Evolutionary conservation across 73 alveolate genomes (phyloP).

Genomic region (Tetrahymena malaccensis): DNA sequence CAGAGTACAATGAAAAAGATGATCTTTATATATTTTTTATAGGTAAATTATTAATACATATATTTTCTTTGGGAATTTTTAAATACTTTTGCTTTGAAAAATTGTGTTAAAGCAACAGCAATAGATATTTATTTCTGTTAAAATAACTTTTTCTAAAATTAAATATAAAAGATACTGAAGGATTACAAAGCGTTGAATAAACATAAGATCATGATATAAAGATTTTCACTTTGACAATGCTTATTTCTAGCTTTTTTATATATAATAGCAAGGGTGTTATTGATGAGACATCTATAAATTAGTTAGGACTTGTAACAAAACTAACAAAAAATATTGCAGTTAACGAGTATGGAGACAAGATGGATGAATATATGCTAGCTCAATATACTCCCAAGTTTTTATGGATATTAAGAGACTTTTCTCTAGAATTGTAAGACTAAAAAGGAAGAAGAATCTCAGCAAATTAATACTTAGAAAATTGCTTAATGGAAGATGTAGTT

Average conservation of each 20-base stretch:
- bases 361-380: constrained; percentile 20
- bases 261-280: constrained; percentile 90
- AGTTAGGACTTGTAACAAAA: constrained; percentile 88
- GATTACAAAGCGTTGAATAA: constrained; percentile 87
- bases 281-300: constrained; percentile 82
- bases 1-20: constrained; percentile 67
- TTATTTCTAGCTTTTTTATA: constrained; percentile 79
- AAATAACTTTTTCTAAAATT: too few species aligned
- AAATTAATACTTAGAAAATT: constrained; percentile 78
- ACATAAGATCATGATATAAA: constrained; percentile 89
- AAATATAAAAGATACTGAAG: constrained; percentile 78
- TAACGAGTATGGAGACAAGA: constrained; percentile 5
- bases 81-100: too few species aligned
- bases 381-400: constrained; percentile 57
- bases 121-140: too few species aligned
- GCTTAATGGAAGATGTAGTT: constrained; percentile 46
- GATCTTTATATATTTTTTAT: constrained; percentile 73
- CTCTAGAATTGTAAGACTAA: constrained; percentile 74
- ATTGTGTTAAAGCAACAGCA: neutral
- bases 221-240: constrained; percentile 88
- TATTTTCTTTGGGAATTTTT: too few species aligned
- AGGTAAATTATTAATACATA: neutral
- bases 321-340: constrained; percentile 66
- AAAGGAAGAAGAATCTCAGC: constrained; percentile 77
- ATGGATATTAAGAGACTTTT: constrained; percentile 94